phyloP scores from a whole-genome alignment of 192 early-diverging fungal species.

The Linnemannia schmuckeri region DNA sequence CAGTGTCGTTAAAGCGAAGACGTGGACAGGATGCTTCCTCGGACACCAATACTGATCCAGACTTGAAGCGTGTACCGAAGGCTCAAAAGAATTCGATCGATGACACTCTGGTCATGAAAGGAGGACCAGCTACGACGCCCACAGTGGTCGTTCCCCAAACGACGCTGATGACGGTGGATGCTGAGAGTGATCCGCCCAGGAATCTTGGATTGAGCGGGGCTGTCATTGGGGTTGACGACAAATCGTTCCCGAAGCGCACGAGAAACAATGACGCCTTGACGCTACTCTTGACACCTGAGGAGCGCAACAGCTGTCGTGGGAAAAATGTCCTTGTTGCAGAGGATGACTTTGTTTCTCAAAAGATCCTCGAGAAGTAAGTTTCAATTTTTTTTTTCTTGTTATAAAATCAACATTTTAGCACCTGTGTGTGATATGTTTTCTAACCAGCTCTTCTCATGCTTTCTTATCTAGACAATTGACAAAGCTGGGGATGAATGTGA shows the following conservation, averaged over 20 bases:
- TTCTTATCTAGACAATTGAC: slow-evolving; percentile 33
- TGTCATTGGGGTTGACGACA: neutral
- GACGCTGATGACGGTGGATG: neutral
- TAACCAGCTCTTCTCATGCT: neutral
- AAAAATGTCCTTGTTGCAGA: slow-evolving; percentile 54
- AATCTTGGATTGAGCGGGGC: slow-evolving; percentile 20
- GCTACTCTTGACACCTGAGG: slow-evolving; percentile 26
- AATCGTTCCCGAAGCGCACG: slow-evolving; percentile 30
- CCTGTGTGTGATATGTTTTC: neutral
- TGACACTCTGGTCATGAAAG: neutral
- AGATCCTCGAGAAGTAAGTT: slow-evolving; percentile 51
- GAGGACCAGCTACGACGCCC: neutral
- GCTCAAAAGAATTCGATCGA: neutral
- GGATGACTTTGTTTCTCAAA: slow-evolving; percentile 53
- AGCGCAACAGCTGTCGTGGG: slow-evolving; percentile 34
- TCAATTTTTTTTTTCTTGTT: neutral
- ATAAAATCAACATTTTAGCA: neutral
- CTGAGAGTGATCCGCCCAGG: slow-evolving; percentile 3
- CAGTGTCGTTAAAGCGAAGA: slow-evolving; percentile 12
- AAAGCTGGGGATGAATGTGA: slow-evolving; percentile 53
- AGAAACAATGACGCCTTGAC: slow-evolving; percentile 49
- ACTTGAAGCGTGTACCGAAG: slow-evolving; percentile 8
- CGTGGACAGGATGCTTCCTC: slow-evolving; percentile 5
- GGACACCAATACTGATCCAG: neutral
- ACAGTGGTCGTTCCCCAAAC: neutral